phyloP scores from a whole-genome alignment of 495 filamentous ascomycete genomes.

The Daldinia caldariorum region DNA sequence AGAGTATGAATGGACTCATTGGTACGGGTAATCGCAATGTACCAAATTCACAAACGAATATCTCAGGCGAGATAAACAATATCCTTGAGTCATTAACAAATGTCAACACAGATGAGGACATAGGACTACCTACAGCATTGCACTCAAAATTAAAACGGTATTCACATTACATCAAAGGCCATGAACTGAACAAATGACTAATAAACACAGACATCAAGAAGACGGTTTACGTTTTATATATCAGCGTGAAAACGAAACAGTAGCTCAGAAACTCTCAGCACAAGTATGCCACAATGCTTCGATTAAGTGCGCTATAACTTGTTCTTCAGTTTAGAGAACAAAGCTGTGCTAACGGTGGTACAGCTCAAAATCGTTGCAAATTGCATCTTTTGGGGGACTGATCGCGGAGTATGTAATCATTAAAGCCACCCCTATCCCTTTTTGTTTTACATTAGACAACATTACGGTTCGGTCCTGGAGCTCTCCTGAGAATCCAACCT shows the following conservation, averaged over 20 bases:
- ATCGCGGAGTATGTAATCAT: neutral
- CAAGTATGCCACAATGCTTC: neutral
- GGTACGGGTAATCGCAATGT: neutral
- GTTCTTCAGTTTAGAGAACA: no score
- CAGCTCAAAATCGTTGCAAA: neutral
- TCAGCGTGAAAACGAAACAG: neutral
- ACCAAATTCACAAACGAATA: neutral
- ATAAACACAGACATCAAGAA: neutral
- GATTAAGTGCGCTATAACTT: neutral
- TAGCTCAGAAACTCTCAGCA: neutral
- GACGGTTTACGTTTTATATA: neutral
- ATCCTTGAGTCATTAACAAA: neutral
- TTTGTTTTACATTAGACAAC: neutral
- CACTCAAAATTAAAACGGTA: neutral
- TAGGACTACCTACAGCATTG: neutral
- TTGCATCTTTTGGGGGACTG: neutral
- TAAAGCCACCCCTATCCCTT: neutral
- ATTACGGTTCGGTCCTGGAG: no score
- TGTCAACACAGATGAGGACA: neutral
- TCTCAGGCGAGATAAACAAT: neutral
- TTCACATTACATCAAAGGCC: neutral
- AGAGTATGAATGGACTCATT: neutral
- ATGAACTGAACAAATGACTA: neutral
- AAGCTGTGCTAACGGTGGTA: neutral
- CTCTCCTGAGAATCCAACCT: neutral